These are phyloP conservation scores for Lentinula sp. DNA, from an alignment of 768 basidiomycete species.

Conservation along the genomic window DNA sequence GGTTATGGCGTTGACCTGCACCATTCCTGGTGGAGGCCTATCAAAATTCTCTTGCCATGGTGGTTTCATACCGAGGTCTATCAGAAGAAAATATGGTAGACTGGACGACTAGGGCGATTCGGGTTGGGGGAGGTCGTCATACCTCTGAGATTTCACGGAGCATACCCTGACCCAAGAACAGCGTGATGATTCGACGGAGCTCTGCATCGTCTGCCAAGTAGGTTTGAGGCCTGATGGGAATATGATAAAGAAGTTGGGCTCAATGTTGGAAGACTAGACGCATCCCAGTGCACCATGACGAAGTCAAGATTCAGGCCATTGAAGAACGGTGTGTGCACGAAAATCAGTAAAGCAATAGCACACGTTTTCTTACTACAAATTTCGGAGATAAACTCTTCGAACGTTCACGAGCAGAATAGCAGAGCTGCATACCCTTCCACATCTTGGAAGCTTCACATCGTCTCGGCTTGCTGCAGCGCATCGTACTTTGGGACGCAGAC, in stretches of 20 bases:
- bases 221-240: background rate
- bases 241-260: background rate
- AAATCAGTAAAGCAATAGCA: background rate
- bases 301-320: background rate
- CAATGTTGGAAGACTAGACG: too few species aligned
- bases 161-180: background rate
- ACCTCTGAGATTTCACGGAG: background rate
- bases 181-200: background rate
- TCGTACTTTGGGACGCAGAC: background rate
- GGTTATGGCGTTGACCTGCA: background rate
- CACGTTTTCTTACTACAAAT: background rate
- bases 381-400: background rate
- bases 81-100: background rate
- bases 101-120: background rate
- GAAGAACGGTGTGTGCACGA: background rate
- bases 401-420: background rate
- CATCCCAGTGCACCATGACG: background rate
- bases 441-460: background rate
- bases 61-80: background rate
- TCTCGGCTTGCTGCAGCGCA: background rate
- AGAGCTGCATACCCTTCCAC: background rate
- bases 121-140: background rate
- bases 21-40: background rate
- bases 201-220: background rate
- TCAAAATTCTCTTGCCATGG: background rate